phyloP scores from a whole-genome alignment of 73 alveolate genomes.

The Symbiodinium natans region DNA sequence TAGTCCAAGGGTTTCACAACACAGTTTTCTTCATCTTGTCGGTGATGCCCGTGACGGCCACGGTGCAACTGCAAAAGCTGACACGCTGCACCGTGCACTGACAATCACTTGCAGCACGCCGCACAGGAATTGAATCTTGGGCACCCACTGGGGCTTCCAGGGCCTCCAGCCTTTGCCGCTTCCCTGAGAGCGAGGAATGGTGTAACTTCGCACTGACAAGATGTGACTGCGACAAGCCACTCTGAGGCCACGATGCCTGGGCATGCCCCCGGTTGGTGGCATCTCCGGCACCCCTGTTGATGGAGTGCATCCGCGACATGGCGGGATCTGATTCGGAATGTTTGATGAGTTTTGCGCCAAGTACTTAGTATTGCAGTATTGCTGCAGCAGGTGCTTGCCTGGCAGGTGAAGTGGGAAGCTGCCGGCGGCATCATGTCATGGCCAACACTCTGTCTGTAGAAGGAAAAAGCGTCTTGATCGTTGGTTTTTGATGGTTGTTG shows the following conservation, averaged over 20 bases:
- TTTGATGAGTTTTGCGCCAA: too few relatives aligned
- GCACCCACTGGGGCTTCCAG: slow-evolving; percentile 8
- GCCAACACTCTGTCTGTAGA: too few relatives aligned
- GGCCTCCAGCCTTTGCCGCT: slow-evolving; percentile 39
- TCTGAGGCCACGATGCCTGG: neutral
- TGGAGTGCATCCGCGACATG: slow-evolving; percentile 5
- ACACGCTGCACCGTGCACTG: neutral
- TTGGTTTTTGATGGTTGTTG: too few relatives aligned
- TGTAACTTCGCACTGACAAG: neutral
- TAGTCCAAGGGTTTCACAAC: neutral
- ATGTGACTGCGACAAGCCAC: neutral
- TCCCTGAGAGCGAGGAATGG: neutral
- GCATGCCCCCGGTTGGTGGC: slow-evolving; percentile 38
- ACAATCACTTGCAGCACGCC: neutral
- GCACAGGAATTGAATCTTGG: neutral
- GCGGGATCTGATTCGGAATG: neutral
- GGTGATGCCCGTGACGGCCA: slow-evolving; percentile 14
- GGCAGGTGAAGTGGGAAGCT: too few relatives aligned
- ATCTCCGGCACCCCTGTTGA: slow-evolving; percentile 33
- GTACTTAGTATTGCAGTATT: too few relatives aligned
- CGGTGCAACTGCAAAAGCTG: slow-evolving; percentile 15
- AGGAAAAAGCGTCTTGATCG: too few relatives aligned
- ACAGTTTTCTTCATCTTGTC: slow-evolving; percentile 16
- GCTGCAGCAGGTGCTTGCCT: too few relatives aligned
- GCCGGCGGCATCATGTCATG: too few relatives aligned